Base-by-base conservation (phyloP, 768 basidiomycete species). In the Mycena polygramma region DNA sequence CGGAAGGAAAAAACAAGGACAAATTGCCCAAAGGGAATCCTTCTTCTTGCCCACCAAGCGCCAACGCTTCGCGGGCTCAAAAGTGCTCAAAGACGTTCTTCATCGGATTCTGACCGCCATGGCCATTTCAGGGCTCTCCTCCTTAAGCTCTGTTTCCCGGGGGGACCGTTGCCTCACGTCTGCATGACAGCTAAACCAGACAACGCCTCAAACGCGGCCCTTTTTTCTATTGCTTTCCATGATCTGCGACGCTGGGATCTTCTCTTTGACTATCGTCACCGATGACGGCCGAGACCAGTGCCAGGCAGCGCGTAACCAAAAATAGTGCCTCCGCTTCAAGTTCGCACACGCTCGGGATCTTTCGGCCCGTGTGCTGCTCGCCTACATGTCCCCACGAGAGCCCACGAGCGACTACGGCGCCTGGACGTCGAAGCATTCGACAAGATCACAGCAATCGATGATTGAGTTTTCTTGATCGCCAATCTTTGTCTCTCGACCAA, bases 21-120 rank as follows among this genome's bases (percentile, higher is more conserved):
- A 60, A 67, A 60, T 17, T 39, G 60, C 52, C 66, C 52, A 46
- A 67, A 53, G 17, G 58, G 57, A 24, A n/a, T 35, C 46, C 58
- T 17, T 51, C 35, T 46, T 30, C 7, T 46, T n/a, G 36, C 64
- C 36, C 3, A 26, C 55, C 20, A 30, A 30, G 30, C 30, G 30
- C 30, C 30, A 30, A 30, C 30, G 49, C 49, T n/a, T 54, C 20
- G 17, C 15, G 19, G 24, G 15, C 22, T 39, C 19, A 8, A 46
- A 24, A 9, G 3, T 30, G 30, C 30, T 30, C 30, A 30, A 30
- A 30, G n/a, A n/a, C n/a, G 30, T 30, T 30, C 49, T 45, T 35
- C 37, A 22, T 51, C 48, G 35, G 20, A 30, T 52, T 35, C 55
- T 19, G 57, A 7, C 26, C 46, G 30, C 52, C 6, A 36, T 51